Evolutionary conservation across 495 filamentous ascomycete genomes (phyloP), one percentile per base, ranked within the genome.

Genomic region (Amniculicola lignicola): DNA sequence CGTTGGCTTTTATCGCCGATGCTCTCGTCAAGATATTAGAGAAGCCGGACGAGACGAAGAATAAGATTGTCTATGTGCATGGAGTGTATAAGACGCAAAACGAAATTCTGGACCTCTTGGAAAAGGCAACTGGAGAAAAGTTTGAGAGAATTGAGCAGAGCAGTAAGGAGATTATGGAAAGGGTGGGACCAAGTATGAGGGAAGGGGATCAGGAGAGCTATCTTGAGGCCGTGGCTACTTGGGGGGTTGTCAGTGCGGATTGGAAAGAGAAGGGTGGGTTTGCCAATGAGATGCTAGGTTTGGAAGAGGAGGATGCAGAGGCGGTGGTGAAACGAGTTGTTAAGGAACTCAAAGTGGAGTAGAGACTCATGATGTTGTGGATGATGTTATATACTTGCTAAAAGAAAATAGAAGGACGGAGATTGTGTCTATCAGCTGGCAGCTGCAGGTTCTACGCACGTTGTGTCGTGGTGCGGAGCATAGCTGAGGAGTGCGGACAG

Each of bases 11-110:
- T 23, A 58, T 65, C 16, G 57, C 37, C n/a, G 14, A 19, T n/a
- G 62, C 62, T n/a, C 52, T 58, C 3, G 42, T 64, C 5, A 22
- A 18, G 23, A 33, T 64, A 4, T 39, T 64, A 27, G 42, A 49
- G 29, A 28, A 22, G 21, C 31, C 42, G 19, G 41, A 51, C 28
- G 55, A 52, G 37, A 56, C 55, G n/a, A 37, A 2, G 48, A 65
- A 65, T 48, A 52, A 39, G 53, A 6, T 65, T 22, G 23, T 65
- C 15, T 65, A 65, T 43, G 49, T 65, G 40, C 62, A 65, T 9
- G 54, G 57, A 21, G 53, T 53, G 14, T 48, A 36, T 16, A 49
- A 49, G 4, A 61, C 51, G 25, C 62, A 65, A 43, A 55, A 53
- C 2, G 57, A 61, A 28, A 24, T 61, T 1, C 36, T 61, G 10